Evolutionary conservation across 331 rosid genomes (phyloP).

Genomic region (Rhamnella rubrinervis): DNA sequence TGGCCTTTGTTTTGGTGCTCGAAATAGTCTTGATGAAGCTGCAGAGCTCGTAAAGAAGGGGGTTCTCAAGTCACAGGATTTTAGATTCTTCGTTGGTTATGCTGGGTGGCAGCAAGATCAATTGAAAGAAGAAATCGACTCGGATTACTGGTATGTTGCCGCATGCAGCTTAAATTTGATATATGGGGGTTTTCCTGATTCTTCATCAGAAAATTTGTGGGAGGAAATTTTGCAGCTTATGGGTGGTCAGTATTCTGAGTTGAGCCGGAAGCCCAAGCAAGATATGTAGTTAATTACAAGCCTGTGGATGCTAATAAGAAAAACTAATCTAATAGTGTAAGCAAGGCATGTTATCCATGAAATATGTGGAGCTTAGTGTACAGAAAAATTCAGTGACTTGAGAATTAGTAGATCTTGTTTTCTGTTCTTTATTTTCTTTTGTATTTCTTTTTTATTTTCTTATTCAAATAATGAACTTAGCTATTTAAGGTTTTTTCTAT

Average conservation of each 20-base stretch:
- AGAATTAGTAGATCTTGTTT: constrained; percentile 33
- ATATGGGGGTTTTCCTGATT: constrained; percentile 47
- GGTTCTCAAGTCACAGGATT: constrained; percentile 72
- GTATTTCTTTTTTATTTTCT: constrained; percentile 27
- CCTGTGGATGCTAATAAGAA: constrained; percentile 15
- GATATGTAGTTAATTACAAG: constrained; percentile 50
- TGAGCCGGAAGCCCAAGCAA: constrained; percentile 95
- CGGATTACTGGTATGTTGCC: constrained; percentile 92
- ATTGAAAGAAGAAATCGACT: constrained; percentile 87
- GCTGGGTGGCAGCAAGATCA: constrained; percentile 98
- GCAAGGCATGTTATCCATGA: constrained; percentile 19
- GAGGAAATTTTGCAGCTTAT: constrained; percentile 86
- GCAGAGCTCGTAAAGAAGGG: constrained; percentile 92
- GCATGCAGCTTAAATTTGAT: constrained; percentile 94
- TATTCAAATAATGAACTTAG: constrained; percentile 16
- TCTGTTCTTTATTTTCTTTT: neutral
- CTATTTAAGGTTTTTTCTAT: neutral
- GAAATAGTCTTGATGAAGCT: constrained; percentile 87
- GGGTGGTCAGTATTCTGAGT: constrained; percentile 94
- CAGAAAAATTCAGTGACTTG: constrained; percentile 46
- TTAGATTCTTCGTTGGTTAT: constrained; percentile 90
- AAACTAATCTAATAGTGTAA: constrained; percentile 23
- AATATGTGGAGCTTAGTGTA: constrained; percentile 51
- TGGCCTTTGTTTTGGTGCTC: constrained; percentile 88
- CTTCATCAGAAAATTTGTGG: constrained; percentile 78